phyloP scores from a whole-genome alignment of 176 grass and related monocot species.

The Coix lacrymajobi region DNA sequence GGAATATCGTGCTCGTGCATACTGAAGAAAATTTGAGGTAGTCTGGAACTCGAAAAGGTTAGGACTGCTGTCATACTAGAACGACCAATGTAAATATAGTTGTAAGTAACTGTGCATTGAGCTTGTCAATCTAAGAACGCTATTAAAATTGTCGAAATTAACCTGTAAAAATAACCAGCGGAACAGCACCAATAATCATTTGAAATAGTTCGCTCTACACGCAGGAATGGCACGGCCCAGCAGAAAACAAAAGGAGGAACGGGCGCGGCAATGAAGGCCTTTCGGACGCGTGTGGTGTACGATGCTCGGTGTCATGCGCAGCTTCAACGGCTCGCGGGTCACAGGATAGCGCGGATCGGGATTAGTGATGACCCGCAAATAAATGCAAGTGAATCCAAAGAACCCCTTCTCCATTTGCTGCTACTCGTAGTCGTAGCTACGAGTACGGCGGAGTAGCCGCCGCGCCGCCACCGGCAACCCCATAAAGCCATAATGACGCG shows the following conservation, averaged over 20 bases:
- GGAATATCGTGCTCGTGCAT: not conserved
- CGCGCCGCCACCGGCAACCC: not conserved
- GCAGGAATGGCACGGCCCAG: too few species aligned
- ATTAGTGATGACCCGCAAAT: not conserved
- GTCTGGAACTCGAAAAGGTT: not conserved
- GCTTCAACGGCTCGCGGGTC: not conserved
- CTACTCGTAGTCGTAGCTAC: not conserved
- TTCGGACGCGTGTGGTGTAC: not conserved
- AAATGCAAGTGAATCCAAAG: conserved; percentile 11
- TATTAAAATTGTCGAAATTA: too few species aligned
- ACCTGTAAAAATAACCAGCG: too few species aligned
- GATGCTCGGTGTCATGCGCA: not conserved
- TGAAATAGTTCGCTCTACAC: too few species aligned
- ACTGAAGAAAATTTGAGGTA: not conserved
- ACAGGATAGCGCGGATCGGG: not conserved
- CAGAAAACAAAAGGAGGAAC: too few species aligned
- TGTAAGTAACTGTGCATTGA: not conserved
- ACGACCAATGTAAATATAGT: not conserved
- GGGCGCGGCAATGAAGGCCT: not conserved
- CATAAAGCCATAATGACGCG: not conserved
- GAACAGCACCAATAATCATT: too few species aligned
- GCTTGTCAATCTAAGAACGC: too few species aligned
- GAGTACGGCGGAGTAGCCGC: not conserved
- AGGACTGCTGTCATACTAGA: not conserved
- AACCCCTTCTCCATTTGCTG: not conserved